Conservation (phyloP, 257 asterid species). For the Avicennia marina region DNA sequence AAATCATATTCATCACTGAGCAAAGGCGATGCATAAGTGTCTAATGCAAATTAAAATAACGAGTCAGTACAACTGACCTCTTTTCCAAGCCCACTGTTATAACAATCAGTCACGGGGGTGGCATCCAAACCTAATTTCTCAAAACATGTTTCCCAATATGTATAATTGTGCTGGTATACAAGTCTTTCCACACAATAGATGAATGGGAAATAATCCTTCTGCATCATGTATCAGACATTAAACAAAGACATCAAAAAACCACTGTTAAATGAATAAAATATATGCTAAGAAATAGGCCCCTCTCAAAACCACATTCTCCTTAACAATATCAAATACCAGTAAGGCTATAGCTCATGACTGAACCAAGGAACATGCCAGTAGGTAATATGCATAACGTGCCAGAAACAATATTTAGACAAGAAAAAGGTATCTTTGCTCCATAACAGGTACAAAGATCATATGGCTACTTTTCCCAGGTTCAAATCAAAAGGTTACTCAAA, state of each 20-base stretch:
- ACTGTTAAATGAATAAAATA: neutral
- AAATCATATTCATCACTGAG: neutral
- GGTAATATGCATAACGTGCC: too few species aligned
- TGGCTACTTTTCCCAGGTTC: too few species aligned
- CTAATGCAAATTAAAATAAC: neutral
- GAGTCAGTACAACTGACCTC: constrained; percentile 46
- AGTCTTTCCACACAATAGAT: constrained; percentile 77
- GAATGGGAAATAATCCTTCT: constrained; percentile 76
- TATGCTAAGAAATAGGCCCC: neutral
- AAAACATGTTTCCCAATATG: constrained; percentile 80
- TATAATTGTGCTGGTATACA: constrained; percentile 53
- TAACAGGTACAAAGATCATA: too few species aligned
- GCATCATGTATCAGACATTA: constrained; percentile 33
- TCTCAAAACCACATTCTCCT: too few species aligned
- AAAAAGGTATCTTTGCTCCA: too few species aligned
- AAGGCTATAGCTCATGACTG: too few species aligned
- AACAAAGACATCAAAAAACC: neutral
- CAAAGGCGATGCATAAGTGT: too few species aligned
- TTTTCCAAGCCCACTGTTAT: constrained; percentile 47
- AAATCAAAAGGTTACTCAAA: neutral
- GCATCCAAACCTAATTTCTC: constrained; percentile 68
- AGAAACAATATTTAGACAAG: too few species aligned
- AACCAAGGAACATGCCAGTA: too few species aligned
- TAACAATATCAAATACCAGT: too few species aligned
- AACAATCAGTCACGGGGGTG: constrained; percentile 54